Evolutionary conservation across 164 flowering plant genomes (phyloP), one percentile per base, ranked within the genome.

Genomic region (Nymphaea colorata): DNA sequence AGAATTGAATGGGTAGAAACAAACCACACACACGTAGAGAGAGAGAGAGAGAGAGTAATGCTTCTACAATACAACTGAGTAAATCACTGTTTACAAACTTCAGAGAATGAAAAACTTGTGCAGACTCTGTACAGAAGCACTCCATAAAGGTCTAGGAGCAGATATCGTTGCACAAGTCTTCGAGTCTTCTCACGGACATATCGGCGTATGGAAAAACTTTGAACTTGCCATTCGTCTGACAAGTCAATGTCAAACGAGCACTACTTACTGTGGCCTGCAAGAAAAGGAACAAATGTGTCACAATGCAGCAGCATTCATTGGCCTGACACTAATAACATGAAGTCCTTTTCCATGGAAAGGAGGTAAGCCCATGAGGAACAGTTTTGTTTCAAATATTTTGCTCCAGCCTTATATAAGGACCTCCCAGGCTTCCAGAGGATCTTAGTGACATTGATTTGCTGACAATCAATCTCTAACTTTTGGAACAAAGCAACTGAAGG

Each of bases 131-230:
- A 25, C 36, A 25, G 0, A 25, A 25, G 36, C 57, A 51, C 57
- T 51, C 57, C 57, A 51, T 51, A 51, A 51, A 51, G 4, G 18
- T 44, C 66, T 68, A 73, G 72, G 82, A 82, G 76, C 98, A 92
- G 64, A 87, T 76, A 69, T 84, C 69, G 72, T 73, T 75, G 79
- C 98, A 92, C 82, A 86, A 68, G 79, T 89, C 96, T 14, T 75
- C 70, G 42, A 79, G 72, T 74, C 95, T 84, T 61, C 82, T 75
- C 62, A 71, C 72, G 10, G 91, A 82, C 41, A 92, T 72, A 70
- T 79, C 74, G 55, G 84, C 76, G 73, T 65, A 86, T 10, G 90
- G 87, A 64, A 79, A 77, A 25, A 76, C 75, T 71, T 73, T 81
- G 74, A 81, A 92, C 11, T 75, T 82, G 71, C 78, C 91, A 63